Base-by-base conservation (phyloP, 331 rosid genomes). In the Malus hybrid region DNA sequence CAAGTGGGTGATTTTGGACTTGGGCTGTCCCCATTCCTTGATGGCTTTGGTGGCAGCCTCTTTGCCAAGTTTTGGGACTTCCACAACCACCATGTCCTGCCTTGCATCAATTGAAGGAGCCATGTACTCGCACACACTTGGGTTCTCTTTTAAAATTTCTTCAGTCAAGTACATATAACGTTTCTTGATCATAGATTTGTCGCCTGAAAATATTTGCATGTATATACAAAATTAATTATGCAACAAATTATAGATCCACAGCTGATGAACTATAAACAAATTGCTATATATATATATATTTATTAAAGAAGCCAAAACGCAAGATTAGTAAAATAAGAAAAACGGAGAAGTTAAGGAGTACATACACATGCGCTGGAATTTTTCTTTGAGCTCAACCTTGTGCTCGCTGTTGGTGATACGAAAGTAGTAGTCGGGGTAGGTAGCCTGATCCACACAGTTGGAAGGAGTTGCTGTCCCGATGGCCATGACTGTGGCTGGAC, bases 351-450 rank as follows among this genome's bases (percentile, higher is more conserved):
- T 4, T 52, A 29, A 24, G 29, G 18, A 2, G 19, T 12, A 27
- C 91, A 78, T 76, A 88, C 87, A 88, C 80, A 88, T 88, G 70
- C 90, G 88, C 82, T 88, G 74, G 76, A 88, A 88, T 20, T 88
- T 88, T 56, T 88, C 87, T 44, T 88, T 88, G 56, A 84, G 88
- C 74, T 88, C 88, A 6, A 73, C 48, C 24, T 82, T 86, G 78
- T 88, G 87, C 44, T 88, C 90, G 6, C 88, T 88, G 10, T 86
- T 84, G 8, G 93, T 88, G 63, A 88, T 86, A 2, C 87, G 79
- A 52, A 88, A 88, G 68, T 86, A 88, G 79, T 66, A 88, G 75
- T 88, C 93, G 1, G 90, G 93, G 48, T 86, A 88, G 0, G 76
- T 39, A 54, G 85, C 83, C 65, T 88, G 93, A 7, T 86, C 82